These are phyloP conservation scores for Sporopachydermia quercuum DNA, from an alignment of 805 yeast genomes.

Conservation along the genomic window DNA sequence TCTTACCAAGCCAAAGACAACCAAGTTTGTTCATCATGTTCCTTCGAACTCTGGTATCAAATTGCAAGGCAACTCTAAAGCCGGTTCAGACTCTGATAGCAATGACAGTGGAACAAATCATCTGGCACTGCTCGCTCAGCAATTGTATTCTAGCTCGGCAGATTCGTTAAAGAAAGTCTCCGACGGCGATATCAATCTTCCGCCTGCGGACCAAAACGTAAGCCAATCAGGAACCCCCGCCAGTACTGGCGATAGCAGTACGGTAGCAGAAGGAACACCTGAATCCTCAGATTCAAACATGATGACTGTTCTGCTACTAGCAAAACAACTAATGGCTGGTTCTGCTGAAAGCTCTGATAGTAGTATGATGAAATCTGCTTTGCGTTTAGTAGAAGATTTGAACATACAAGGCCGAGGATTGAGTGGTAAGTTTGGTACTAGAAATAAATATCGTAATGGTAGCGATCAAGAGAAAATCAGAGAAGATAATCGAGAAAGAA, in stretches of 20 bases:
- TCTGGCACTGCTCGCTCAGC: too few species aligned
- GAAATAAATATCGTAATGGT: slow-evolving; percentile 9
- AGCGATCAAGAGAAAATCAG: slow-evolving; percentile 40
- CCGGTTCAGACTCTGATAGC: not conserved
- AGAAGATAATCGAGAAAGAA: slow-evolving; percentile 58
- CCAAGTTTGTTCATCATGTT: not conserved
- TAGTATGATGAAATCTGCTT: not conserved
- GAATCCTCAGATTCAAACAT: slow-evolving; percentile 10
- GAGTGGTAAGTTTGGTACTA: too few species aligned
- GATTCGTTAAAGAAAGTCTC: too few species aligned
- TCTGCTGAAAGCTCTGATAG: slow-evolving; percentile 3
- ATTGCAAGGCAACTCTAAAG: not conserved
- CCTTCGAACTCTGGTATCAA: not conserved
- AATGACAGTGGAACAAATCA: not conserved
- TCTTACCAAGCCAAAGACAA: not conserved
- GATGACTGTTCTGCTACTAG: slow-evolving; percentile 18
- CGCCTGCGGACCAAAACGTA: too few species aligned
- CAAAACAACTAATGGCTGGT: slow-evolving; percentile 18
- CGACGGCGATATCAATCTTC: too few species aligned
- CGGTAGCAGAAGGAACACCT: not conserved
- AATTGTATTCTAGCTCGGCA: too few species aligned
- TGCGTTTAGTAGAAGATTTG: too few species aligned
- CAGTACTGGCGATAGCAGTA: slow-evolving; percentile 1
- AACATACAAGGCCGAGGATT: too few species aligned
- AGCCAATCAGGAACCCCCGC: not conserved